A percentile compares a stretch with the other conserved stretches of the same genome.
Conservation (phyloP, 129 eudicot genomes). For the carrot (Daucus carota) region DH1_v3.0 NC_030385.2:37052501-37053000, state of each 20-base stretch:
- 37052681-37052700: constrained; percentile 52
- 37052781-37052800: constrained; percentile 73
- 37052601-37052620: constrained; percentile 44
- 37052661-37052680: constrained; percentile 73
- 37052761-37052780: constrained; percentile 53
- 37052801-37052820: constrained; percentile 67
- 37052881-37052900: constrained; percentile 31
- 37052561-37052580: constrained; percentile 47
- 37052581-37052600: constrained; percentile 40
- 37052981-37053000: constrained; percentile 21
- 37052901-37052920: constrained; percentile 33
- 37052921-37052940: constrained; percentile 29
- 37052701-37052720: constrained; percentile 25
- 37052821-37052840: constrained; percentile 46
- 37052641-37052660: constrained; percentile 41
- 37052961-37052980: constrained; percentile 9
- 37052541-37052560: constrained; percentile 50
- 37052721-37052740: constrained; percentile 38
- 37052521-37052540: constrained; percentile 55
- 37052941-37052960: constrained; percentile 5
- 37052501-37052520: constrained; percentile 86
- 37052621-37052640: constrained; percentile 24
- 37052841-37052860: constrained; percentile 37
- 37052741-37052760: constrained; percentile 72
- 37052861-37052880: constrained; percentile 20